Evolutionary conservation across 2,329 filamentous ascomycete species (phyloP).

Genomic region (Aspergillus neoniger): DNA sequence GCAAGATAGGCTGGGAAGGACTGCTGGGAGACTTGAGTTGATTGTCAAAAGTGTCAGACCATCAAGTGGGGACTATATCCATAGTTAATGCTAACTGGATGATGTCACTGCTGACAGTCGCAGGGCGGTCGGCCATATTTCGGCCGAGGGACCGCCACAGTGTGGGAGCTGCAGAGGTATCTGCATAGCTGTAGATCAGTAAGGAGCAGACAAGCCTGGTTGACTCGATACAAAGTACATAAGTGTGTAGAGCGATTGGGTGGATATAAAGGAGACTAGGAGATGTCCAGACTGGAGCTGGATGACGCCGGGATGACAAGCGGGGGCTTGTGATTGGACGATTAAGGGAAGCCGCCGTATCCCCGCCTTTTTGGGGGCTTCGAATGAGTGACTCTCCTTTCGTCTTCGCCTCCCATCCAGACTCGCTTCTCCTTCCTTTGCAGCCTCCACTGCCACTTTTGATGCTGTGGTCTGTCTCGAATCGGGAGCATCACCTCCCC

Average conservation of each 20-base stretch:
- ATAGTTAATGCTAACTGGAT: no score
- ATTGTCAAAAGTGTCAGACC: no score
- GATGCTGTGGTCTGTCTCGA: neutral
- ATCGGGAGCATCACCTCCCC: neutral
- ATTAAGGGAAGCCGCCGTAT: neutral
- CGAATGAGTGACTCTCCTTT: neutral
- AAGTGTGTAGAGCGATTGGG: neutral
- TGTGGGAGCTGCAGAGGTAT: neutral
- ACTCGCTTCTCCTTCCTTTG: neutral
- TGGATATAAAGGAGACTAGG: neutral
- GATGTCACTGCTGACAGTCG: no score
- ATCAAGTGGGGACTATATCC: no score
- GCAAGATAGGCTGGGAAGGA: constrained; percentile 21
- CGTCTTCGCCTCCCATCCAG: neutral
- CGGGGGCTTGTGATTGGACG: constrained; percentile 22
- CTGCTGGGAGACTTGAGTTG: constrained; percentile 33
- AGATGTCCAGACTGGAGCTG: neutral
- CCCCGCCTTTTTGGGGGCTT: neutral
- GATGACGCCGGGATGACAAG: constrained; percentile 19
- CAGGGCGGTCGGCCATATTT: no score
- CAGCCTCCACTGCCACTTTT: neutral
- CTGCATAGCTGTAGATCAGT: no score
- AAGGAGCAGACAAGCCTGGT: no score
- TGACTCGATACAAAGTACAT: no score
- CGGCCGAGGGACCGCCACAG: no score